phyloP scores from a whole-genome alignment of 208 protist genomes.

The Trypanosoma theileri region DNA sequence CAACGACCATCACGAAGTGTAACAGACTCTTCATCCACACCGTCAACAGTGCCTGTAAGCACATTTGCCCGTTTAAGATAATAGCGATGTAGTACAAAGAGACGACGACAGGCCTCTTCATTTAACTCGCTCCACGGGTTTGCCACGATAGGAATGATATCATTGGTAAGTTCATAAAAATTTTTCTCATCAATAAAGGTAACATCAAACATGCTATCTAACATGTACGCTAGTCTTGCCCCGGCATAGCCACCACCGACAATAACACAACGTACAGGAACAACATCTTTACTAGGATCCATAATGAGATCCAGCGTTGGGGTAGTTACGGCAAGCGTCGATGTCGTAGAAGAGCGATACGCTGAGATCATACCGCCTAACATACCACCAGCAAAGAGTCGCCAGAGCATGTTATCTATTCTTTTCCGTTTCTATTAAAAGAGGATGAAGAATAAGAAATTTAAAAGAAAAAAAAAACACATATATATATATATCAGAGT shows the following conservation, averaged over 20 bases:
- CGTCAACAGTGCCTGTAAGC: slow-evolving; percentile 77
- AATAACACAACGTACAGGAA: slow-evolving; percentile 71
- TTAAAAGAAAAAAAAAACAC: slow-evolving; percentile 7
- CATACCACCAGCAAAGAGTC: slow-evolving; percentile 40
- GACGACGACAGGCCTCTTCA: slow-evolving; percentile 64
- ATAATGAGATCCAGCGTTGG: slow-evolving; percentile 74
- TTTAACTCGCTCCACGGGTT: slow-evolving; percentile 66
- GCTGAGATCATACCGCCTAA: slow-evolving; percentile 46
- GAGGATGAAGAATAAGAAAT: slow-evolving; percentile 18
- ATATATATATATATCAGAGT: too few relatives aligned
- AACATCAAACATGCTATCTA: slow-evolving; percentile 88
- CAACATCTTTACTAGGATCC: slow-evolving; percentile 76
- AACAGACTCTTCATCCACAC: slow-evolving; percentile 61
- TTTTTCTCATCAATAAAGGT: slow-evolving; percentile 90
- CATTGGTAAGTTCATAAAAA: slow-evolving; percentile 84
- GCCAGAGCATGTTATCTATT: slow-evolving; percentile 46
- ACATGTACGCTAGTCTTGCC: slow-evolving; percentile 66
- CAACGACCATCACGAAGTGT: slow-evolving; percentile 60
- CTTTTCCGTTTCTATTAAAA: background rate
- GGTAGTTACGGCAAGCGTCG: slow-evolving; percentile 48
- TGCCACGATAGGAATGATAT: slow-evolving; percentile 72
- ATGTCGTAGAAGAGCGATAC: slow-evolving; percentile 24
- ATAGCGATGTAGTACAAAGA: slow-evolving; percentile 83
- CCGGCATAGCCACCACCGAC: slow-evolving; percentile 85
- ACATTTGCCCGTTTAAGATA: slow-evolving; percentile 87